Percentiles rank a stretch among this genome's conserved stretches.
phyloP scores from a whole-genome alignment of 2,329 filamentous ascomycete species.

The Xylariomycetidae sp. region DNA sequence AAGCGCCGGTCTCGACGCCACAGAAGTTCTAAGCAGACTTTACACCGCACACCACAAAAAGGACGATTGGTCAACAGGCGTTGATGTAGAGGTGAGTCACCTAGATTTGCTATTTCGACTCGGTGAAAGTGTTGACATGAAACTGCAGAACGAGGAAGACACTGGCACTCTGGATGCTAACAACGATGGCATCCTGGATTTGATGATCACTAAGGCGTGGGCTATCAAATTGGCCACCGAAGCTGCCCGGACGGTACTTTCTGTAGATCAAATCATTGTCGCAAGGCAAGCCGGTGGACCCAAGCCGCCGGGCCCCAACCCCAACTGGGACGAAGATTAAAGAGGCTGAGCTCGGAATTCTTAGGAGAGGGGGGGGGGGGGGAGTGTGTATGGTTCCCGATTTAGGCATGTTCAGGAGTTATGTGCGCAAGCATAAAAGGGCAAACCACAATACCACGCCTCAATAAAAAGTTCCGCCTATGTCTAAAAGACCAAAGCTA shows the following conservation, averaged over 20 bases:
- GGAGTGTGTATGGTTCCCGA: no score
- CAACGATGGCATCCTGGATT: slow-evolving; percentile 84
- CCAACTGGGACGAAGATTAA: slow-evolving; percentile 65
- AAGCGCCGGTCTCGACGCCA: slow-evolving; percentile 91
- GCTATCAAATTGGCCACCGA: slow-evolving; percentile 96
- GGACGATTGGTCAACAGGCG: slow-evolving; percentile 83
- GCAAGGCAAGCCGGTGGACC: slow-evolving; percentile 94
- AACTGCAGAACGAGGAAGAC: slow-evolving; percentile 65
- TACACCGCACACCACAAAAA: slow-evolving; percentile 92
- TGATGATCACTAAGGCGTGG: slow-evolving; percentile 90
- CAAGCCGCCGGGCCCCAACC: slow-evolving; percentile 92
- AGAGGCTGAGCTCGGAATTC: slow-evolving; percentile 2
- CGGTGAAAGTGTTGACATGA: no score
- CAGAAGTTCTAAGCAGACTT: slow-evolving; percentile 87
- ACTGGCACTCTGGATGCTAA: slow-evolving; percentile 81
- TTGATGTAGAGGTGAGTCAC: slow-evolving; percentile 78
- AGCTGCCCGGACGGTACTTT: slow-evolving; percentile 86
- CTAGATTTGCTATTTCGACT: no score
- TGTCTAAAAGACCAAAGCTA: no score
- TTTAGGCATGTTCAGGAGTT: no score
- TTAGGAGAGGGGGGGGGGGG: no score
- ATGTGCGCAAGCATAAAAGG: no score
- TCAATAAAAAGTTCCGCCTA: no score
- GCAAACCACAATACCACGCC: no score
- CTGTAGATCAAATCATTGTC: slow-evolving; percentile 98